phyloP scores from a whole-genome alignment of 345 rosid genomes.

The Melaleuca quinquenervia region DNA sequence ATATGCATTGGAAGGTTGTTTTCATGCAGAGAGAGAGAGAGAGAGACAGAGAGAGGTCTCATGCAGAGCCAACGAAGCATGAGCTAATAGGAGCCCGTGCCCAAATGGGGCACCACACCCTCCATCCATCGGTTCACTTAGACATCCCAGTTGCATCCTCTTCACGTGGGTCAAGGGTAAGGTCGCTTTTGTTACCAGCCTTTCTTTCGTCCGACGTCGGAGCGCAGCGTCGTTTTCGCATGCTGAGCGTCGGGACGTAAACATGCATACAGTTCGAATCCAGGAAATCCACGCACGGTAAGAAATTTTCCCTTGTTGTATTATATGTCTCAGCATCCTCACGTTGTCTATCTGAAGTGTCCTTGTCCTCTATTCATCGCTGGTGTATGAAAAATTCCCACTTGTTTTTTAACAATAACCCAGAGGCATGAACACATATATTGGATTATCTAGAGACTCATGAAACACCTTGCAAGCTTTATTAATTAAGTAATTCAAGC shows the following conservation, averaged over 20 bases:
- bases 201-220: not conserved
- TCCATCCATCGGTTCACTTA: not conserved
- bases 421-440: not conserved
- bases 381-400: too few relatives aligned
- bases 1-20: not conserved
- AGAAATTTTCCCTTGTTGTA: not conserved
- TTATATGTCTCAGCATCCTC: not conserved
- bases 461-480: not conserved
- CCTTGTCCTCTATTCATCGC: not conserved
- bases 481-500: not conserved
- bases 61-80: slow-evolving; percentile 17
- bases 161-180: not conserved
- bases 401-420: not conserved
- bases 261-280: not conserved
- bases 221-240: not conserved
- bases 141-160: not conserved
- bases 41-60: too few relatives aligned
- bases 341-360: not conserved
- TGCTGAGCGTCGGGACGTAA: not conserved
- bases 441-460: not conserved
- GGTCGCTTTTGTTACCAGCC: not conserved
- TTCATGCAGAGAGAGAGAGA: not conserved
- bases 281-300: not conserved
- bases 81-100: not conserved
- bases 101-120: not conserved